Base-by-base conservation (phyloP, 2,329 filamentous ascomycete species). In the Rugonectria rugulosa region DNA sequence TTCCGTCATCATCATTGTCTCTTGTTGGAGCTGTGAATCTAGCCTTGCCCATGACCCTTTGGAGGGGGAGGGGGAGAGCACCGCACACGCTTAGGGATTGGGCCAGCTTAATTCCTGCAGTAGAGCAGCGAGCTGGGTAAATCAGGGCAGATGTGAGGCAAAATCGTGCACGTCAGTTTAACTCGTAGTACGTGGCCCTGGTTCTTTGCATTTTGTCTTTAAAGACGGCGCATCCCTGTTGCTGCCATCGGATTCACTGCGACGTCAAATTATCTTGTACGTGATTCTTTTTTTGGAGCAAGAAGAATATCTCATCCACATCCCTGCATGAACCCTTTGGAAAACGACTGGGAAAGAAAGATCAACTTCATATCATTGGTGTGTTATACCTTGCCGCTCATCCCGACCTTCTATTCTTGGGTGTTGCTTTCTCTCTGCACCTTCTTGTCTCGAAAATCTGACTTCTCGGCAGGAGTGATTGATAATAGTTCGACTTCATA, bases 151-250 rank as follows among this genome's bases (percentile, higher is more conserved):
- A 53, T 48, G 26, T n/a, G n/a, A n/a, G n/a, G n/a, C n/a, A n/a
- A 38, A 45, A 59, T 61, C 60, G 61, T 61, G 56, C 65, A 66
- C 64, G 62, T 67, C 64, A 67, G 64, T 54, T 61, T 36, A 20
- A 23, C 27, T 24, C 19, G 19, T 12, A 19, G 36, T 23, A 7
- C n/a, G 19, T 20, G 31, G 15, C 40, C 37, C 38, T 20, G 45
- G 41, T 40, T 45, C 42, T 57, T 38, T 49, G 43, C 41, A 36
- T 48, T 20, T 36, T 10, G 57, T 56, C 61, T 60, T 68, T 63
- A 66, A 66, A 68, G 56, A 32, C 59, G 53, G 53, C 36, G 44
- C 41, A 68, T 41, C 65, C 65, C 63, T 68, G 65, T 54, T 17
- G 50, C 47, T 17, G 46, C 29, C 20, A 10, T 50, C 40, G 17